These are phyloP conservation scores for Cardiospermum halicacabum DNA, from an alignment of 345 rosid genomes.

Conservation along the genomic window DNA sequence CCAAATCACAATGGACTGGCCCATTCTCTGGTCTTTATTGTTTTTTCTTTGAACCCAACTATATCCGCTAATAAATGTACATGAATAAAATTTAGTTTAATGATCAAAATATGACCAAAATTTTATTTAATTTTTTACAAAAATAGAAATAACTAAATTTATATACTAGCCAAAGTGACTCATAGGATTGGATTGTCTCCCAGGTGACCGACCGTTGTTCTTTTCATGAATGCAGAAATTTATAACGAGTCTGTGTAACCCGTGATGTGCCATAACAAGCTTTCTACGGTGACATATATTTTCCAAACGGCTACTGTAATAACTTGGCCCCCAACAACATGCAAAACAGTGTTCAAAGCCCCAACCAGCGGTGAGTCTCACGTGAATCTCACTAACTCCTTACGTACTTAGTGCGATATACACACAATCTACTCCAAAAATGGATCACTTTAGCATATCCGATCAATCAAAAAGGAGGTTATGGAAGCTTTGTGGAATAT, in stretches of 20 bases:
- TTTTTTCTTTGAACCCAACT: too few species aligned
- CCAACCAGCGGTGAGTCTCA: constrained; percentile 44
- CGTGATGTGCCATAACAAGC: constrained; percentile 24
- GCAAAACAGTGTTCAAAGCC: neutral
- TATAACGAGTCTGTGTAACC: constrained; percentile 10
- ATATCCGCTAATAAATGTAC: too few species aligned
- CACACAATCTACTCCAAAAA: neutral
- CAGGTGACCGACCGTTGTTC: neutral
- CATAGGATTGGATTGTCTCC: too few species aligned
- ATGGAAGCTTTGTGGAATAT: constrained; percentile 75
- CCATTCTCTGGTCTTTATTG: too few species aligned
- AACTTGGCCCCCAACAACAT: neutral
- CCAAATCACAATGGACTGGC: too few species aligned
- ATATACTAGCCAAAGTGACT: too few species aligned
- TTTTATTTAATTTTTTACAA: too few species aligned
- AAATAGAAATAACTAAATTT: too few species aligned
- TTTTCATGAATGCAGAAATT: neutral
- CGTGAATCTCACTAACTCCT: constrained; percentile 31
- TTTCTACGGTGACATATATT: constrained; percentile 23
- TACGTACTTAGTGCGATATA: neutral
- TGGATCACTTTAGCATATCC: too few species aligned
- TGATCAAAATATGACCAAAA: too few species aligned
- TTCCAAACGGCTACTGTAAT: constrained; percentile 20
- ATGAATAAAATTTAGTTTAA: too few species aligned
- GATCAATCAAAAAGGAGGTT: neutral